phyloP scores from a whole-genome alignment of 108 stramenopile genomes.

The Cylindrotheca fusiformis region DNA sequence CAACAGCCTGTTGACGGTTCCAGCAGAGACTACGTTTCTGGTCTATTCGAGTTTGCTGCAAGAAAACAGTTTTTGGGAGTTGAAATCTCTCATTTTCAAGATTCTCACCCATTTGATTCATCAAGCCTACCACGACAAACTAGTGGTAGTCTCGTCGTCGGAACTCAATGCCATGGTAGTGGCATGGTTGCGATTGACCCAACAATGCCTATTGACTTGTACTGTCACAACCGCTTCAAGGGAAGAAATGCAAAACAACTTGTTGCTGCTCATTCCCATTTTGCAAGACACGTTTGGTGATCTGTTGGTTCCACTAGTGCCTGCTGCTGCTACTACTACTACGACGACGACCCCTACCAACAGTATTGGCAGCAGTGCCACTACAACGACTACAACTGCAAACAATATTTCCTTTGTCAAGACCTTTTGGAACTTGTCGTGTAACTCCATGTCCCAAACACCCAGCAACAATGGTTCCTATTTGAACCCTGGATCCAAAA shows the following conservation, averaged over 20 bases:
- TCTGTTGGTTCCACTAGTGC: not conserved
- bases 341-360: not conserved
- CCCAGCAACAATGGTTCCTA: too few relatives aligned
- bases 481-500: constrained; percentile 8
- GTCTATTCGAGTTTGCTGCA: too few relatives aligned
- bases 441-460: too few relatives aligned
- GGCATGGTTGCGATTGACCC: not conserved
- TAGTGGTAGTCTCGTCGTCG: too few relatives aligned
- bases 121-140: constrained; percentile 6
- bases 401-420: not conserved
- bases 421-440: too few relatives aligned
- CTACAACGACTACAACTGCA: not conserved
- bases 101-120: constrained; percentile 4
- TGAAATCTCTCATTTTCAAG: too few relatives aligned
- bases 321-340: constrained; percentile 8
- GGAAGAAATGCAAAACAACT: not conserved
- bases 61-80: too few relatives aligned
- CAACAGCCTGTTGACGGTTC: too few relatives aligned
- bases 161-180: constrained; percentile 4
- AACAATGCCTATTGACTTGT: not conserved
- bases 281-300: too few relatives aligned
- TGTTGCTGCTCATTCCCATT: not conserved
- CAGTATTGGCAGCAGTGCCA: not conserved
- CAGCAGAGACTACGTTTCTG: too few relatives aligned
- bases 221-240: not conserved